Conservation (phyloP, 805 yeast species). For the Zygosaccharomyces pseudorouxii region DNA sequence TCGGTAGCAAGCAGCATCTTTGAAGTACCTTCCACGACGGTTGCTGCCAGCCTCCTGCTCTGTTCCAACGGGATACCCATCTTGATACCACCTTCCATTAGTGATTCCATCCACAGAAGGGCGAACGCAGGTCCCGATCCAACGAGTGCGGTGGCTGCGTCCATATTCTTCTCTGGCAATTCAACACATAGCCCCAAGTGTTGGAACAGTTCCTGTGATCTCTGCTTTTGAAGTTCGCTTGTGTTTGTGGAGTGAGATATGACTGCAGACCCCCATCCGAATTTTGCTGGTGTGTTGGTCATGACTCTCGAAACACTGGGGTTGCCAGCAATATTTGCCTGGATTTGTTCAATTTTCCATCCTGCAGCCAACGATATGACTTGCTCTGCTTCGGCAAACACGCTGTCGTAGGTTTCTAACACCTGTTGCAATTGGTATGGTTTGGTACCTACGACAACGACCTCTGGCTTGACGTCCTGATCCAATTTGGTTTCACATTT, state of each 20-base stretch:
- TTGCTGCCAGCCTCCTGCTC: constrained; percentile 83
- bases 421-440: constrained; percentile 73
- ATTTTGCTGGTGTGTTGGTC: constrained; percentile 96
- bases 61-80: constrained; percentile 88
- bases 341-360: constrained; percentile 71
- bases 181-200: constrained; percentile 61
- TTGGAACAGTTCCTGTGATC: constrained; percentile 43
- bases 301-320: constrained; percentile 79
- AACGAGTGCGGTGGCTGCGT: constrained; percentile 89
- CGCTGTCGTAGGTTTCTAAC: constrained; percentile 43
- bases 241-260: constrained; percentile 65
- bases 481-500: constrained; percentile 53
- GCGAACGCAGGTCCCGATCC: constrained; percentile 98
- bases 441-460: constrained; percentile 80
- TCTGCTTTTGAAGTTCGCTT: constrained; percentile 35
- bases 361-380: constrained; percentile 89
- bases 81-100: constrained; percentile 90
- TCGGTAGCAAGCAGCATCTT: constrained; percentile 81
- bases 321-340: constrained; percentile 32
- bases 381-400: constrained; percentile 47
- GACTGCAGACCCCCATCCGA: constrained; percentile 91
- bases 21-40: constrained; percentile 91
- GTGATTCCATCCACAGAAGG: constrained; percentile 79
- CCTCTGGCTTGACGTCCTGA: constrained; percentile 61
- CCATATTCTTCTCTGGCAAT: constrained; percentile 89